Evolutionary conservation across 176 grass and related monocot species (phyloP).

Genomic region (Aegilops longissima): DNA sequence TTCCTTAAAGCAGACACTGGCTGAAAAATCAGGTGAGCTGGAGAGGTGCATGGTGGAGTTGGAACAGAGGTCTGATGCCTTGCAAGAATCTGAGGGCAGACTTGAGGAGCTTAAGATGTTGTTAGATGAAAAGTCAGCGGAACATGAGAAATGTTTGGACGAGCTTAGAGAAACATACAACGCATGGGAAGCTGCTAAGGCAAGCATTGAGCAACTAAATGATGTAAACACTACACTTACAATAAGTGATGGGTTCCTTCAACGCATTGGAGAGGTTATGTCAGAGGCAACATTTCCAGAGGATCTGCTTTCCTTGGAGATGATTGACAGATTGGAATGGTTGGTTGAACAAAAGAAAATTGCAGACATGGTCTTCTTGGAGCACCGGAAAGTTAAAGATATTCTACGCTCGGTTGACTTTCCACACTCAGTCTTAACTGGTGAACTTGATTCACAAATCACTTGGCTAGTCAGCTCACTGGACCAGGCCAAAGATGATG

Average conservation of each 20-base stretch:
- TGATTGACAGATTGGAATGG: conserved; percentile 65
- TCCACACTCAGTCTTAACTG: conserved; percentile 57
- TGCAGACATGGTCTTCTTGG: conserved; percentile 56
- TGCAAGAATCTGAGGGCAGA: conserved; percentile 58
- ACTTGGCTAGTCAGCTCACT: conserved; percentile 65
- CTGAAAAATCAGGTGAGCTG: conserved; percentile 68
- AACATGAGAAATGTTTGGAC: conserved; percentile 73
- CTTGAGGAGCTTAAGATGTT: conserved; percentile 55
- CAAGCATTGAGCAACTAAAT: conserved; percentile 54
- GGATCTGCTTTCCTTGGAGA: conserved; percentile 67
- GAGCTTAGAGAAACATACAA: conserved; percentile 67
- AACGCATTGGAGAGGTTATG: conserved; percentile 59
- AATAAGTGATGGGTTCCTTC: conserved; percentile 67
- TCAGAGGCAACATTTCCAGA: conserved; percentile 53
- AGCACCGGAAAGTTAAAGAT: conserved; percentile 77
- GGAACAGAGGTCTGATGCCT: conserved; percentile 62
- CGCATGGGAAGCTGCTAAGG: conserved; percentile 67
- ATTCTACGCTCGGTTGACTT: conserved; percentile 61
- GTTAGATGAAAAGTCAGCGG: conserved; percentile 56
- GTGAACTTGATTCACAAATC: conserved; percentile 75
- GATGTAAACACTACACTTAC: conserved; percentile 45
- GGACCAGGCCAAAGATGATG: conserved; percentile 60
- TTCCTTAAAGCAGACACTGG: conserved; percentile 82
- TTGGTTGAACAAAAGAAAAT: conserved; percentile 75
- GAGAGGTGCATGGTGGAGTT: conserved; percentile 58